Base-by-base conservation (phyloP, 2,329 filamentous ascomycete species). In the Xylariaceae sp. region DNA sequence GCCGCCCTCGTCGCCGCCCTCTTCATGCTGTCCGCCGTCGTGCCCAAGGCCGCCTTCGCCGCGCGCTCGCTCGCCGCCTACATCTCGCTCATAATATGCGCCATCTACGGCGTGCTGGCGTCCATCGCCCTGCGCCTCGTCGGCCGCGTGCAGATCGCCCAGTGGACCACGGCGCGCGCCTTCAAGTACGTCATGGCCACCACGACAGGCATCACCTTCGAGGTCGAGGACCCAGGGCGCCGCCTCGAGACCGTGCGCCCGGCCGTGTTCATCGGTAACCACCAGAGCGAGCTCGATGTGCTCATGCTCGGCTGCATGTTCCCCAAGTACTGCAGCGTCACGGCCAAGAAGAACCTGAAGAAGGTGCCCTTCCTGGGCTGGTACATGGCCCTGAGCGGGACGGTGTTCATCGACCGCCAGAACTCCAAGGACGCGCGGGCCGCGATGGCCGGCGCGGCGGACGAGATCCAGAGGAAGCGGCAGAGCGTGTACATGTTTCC, bases 211-310 rank as follows among this genome's bases (percentile, higher is more conserved):
- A 75, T 96, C 37, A 77, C 73, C 44, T 96, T 97, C 61, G 73
- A 78, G 47, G 67, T 95, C 37, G 76, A 84, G 34, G 88, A 90
- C 63, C 72, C 80, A 30, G 61, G 80, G 45, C 66, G 81, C 50
- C 62, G 82, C 53, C 78, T 90, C 44, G 68, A 69, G 35, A 82
- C 73, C 9, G 73, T 72, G 19, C 79, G 91, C 38, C 93, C 93
- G 1, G 90, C 88, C 43, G 86, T 98, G 43, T 90, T 98, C 59
- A 75, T 98, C 53, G 87, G 86, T 31, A 97, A 97, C 67, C 93
- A 98, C 69, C 93, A 98, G 75, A 89, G 87, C 17, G 93, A 97
- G 69, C 79, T 98, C 52, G 93, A 98, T 61, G 87, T 98, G 31
- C 76, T 95, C 45, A 86, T 96, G 80, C 78, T 98, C 19, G 93